Percentiles rank a stretch among this genome's conserved stretches.
Conservation (phyloP, 129 eudicot genomes). For the Silybum marianum region DNA sequence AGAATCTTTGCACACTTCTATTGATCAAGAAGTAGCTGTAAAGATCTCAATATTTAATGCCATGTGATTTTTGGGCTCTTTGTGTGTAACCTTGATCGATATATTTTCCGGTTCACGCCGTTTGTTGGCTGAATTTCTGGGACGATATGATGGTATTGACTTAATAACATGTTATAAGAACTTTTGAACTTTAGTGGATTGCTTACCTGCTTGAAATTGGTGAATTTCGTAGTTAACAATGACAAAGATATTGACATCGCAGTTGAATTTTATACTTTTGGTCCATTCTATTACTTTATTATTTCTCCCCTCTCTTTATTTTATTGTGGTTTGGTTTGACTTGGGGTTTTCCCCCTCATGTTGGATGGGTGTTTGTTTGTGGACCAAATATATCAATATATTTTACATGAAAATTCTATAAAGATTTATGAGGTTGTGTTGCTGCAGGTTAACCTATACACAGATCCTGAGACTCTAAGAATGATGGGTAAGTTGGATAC, state of each 20-base stretch:
- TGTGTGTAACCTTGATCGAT: not conserved
- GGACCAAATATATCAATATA: not conserved
- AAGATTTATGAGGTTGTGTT: conserved; percentile 17
- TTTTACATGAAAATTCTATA: not conserved
- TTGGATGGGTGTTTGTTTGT: not conserved
- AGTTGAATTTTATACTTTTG: not conserved
- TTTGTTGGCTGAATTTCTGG: not conserved
- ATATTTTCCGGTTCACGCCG: not conserved
- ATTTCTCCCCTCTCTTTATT: not conserved
- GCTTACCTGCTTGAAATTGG: conserved; percentile 1
- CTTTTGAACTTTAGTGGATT: conserved; percentile 13
- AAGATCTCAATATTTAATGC: conserved; percentile 1
- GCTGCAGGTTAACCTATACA: conserved; percentile 68
- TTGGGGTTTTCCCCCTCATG: not conserved
- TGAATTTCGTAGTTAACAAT: conserved; percentile 13
- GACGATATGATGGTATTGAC: not conserved
- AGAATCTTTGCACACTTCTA: not conserved
- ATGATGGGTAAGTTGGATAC: conserved; percentile 68
- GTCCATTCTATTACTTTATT: not conserved
- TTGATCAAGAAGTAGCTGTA: not conserved
- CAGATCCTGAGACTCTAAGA: conserved; percentile 68
- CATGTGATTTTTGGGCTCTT: not conserved
- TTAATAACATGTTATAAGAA: not conserved
- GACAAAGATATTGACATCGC: not conserved
- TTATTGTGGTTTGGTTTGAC: not conserved